Base-by-base conservation (phyloP, 75 land plant species). In the Gnetum montanum region DNA sequence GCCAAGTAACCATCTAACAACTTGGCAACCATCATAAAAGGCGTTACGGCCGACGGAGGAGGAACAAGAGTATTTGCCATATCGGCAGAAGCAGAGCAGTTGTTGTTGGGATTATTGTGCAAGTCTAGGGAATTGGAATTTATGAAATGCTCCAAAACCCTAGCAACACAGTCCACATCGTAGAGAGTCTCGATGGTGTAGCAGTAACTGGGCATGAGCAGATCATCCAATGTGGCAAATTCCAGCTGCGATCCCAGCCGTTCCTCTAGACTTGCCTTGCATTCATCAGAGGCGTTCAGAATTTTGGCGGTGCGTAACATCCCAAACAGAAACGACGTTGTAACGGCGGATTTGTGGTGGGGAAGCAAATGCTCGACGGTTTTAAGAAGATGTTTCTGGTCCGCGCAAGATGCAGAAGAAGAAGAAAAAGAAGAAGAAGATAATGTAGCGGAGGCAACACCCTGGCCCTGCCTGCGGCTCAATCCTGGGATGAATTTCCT, bases 201-300 rank as follows among this genome's bases (percentile, higher is more conserved):
- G 4, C 81, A 80, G 58, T 77, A 57, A 47, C 81, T 88, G 4
- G 92, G 88, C 47, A 88, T 77, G 2, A 88, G 79, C 11, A 88
- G 66, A 46, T 88, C 88, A 31, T 72, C 88, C 24, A 87, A 43
- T 1, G 58, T 18, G 31, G 84, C 91, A 40, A 83, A 72, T 13
- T 87, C 84, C 49, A 87, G 36, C 65, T 83, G 88, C 11, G 43
- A 43, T 5, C 88, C 91, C 5, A 83, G 49, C 46, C 80, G 54
- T 36, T 51, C 73, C 73, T 87, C 91, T 53, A 87, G 60, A 56
- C 55, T 73, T 23, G 63, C 74, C 59, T 69, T 77, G 47, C 88
- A 80, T 1, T 69, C 54, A 15, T 60, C 58, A 30, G 73, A 74
- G 15, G 82, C 79, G 56, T 74, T 73, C 43, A 88, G 43, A 24